A percentile compares a stretch with the other conserved stretches of the same genome.
These are phyloP conservation scores for Didymella keratinophila DNA, from an alignment of 2,329 filamentous ascomycete genomes.

Conservation along the genomic window DNA sequence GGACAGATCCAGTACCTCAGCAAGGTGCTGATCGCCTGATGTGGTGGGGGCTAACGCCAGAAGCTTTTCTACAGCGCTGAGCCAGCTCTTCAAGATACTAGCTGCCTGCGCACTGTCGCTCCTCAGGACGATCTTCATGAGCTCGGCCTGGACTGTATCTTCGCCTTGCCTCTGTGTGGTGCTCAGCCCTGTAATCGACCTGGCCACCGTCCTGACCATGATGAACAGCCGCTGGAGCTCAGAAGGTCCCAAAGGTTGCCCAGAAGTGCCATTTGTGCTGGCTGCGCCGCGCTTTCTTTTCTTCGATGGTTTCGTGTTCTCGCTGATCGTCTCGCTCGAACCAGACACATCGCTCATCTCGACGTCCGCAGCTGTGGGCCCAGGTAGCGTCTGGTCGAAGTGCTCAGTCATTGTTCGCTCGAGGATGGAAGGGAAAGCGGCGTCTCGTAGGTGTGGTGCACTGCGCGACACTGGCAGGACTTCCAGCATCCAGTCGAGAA, in stretches of 20 bases:
- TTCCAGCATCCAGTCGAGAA: conserved; percentile 67
- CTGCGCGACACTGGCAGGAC: conserved; percentile 74
- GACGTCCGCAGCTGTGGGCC: conserved; percentile 14
- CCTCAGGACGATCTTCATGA: conserved; percentile 48
- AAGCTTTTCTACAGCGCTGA: conserved; percentile 35
- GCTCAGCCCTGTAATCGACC: conserved; percentile 32
- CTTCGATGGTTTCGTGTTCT: conserved; percentile 39
- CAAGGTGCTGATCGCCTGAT: neutral
- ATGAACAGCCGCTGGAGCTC: conserved; percentile 36
- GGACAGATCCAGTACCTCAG: conserved; percentile 32
- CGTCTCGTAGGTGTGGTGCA: conserved; percentile 74
- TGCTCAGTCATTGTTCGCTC: conserved; percentile 70
- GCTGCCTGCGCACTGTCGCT: conserved; percentile 48
- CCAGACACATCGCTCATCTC: conserved; percentile 33
- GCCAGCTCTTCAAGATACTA: conserved; percentile 48
- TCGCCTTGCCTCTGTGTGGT: conserved; percentile 21
- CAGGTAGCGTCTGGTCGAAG: conserved; percentile 29
- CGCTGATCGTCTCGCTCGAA: conserved; percentile 39
- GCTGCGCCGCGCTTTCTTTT: conserved; percentile 47
- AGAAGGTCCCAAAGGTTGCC: conserved; percentile 21
- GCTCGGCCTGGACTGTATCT: conserved; percentile 40
- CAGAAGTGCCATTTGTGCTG: conserved; percentile 26
- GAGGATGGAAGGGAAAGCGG: conserved; percentile 71
- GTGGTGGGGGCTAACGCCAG: conserved; percentile 6
- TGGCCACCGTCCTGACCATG: conserved; percentile 29